Conservation (phyloP, 495 filamentous ascomycete species). For the Aspergillus wentii region DNA sequence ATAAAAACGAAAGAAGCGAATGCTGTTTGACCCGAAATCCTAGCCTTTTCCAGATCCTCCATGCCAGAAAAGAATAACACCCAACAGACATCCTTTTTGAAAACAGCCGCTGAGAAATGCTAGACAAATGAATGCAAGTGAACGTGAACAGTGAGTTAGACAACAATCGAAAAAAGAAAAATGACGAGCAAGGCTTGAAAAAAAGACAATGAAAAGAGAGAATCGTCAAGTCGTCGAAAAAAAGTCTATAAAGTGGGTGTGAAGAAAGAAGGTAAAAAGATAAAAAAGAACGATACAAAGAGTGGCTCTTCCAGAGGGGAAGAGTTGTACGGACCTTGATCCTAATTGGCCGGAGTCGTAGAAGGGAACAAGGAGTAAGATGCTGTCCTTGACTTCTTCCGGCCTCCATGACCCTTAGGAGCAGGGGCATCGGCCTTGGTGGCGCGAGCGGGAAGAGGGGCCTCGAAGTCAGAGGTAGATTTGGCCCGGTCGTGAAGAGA, state of each 20-base stretch:
- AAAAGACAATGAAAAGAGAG: slow-evolving; percentile 1
- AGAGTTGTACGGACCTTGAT: too few species aligned
- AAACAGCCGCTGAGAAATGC: slow-evolving; percentile 41
- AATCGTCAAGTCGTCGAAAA: slow-evolving; percentile 20
- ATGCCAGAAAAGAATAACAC: slow-evolving; percentile 13
- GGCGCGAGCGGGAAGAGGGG: slow-evolving; percentile 4
- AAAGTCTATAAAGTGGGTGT: slow-evolving; percentile 6
- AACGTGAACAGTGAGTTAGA: slow-evolving; percentile 6
- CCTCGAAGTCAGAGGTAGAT: slow-evolving; percentile 30
- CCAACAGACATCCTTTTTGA: slow-evolving; percentile 13
- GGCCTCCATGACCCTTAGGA: slow-evolving; percentile 10
- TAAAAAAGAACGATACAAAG: neutral
- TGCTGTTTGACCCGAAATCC: slow-evolving; percentile 6
- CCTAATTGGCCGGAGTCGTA: slow-evolving; percentile 9
- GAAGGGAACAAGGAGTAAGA: slow-evolving; percentile 46
- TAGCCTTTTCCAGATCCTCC: slow-evolving; percentile 18
- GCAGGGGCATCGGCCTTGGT: slow-evolving; percentile 6
- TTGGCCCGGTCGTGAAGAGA: slow-evolving; percentile 32
- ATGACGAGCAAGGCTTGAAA: too few species aligned
- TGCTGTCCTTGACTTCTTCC: slow-evolving; percentile 30
- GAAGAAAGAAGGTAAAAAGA: slow-evolving; percentile 1
- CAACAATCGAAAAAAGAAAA: slow-evolving; percentile 4
- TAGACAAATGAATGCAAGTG: slow-evolving; percentile 20
- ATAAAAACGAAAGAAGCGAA: slow-evolving; percentile 14
- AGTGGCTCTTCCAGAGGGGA: too few species aligned